Conservation (phyloP, 257 asterid genomes). For the Ophiorrhiza pumila region DNA sequence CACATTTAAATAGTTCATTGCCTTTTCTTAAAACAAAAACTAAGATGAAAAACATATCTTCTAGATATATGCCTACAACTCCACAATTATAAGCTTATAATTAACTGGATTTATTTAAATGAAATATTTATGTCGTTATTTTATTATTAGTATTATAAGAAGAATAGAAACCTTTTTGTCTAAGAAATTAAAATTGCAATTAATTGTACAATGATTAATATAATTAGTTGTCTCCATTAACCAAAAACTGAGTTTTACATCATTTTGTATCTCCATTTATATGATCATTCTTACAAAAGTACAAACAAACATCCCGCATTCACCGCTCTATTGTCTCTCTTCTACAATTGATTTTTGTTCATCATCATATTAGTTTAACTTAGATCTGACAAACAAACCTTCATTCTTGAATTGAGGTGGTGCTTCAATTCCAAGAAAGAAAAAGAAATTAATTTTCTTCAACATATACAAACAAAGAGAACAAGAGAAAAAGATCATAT, state of each 20-base stretch:
- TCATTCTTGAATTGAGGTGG: neutral
- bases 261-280: neutral
- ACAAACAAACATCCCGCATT: neutral
- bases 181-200: too few species aligned
- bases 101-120: too few species aligned
- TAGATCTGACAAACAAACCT: neutral
- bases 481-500: neutral
- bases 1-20: too few species aligned
- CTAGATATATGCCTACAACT: too few species aligned
- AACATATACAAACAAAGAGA: neutral
- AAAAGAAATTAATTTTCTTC: neutral
- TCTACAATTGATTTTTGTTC: neutral
- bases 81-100: too few species aligned
- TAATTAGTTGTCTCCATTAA: too few species aligned
- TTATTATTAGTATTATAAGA: too few species aligned
- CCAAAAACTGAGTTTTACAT: neutral
- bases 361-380: neutral
- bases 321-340: slow-evolving; percentile 4
- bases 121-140: too few species aligned
- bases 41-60: too few species aligned
- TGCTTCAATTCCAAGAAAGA: neutral
- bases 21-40: too few species aligned
- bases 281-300: neutral
- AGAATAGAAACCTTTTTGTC: too few species aligned
- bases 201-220: too few species aligned